Base-by-base conservation (phyloP, 805 yeast genomes). In the Yamadazyma philogaea region DNA sequence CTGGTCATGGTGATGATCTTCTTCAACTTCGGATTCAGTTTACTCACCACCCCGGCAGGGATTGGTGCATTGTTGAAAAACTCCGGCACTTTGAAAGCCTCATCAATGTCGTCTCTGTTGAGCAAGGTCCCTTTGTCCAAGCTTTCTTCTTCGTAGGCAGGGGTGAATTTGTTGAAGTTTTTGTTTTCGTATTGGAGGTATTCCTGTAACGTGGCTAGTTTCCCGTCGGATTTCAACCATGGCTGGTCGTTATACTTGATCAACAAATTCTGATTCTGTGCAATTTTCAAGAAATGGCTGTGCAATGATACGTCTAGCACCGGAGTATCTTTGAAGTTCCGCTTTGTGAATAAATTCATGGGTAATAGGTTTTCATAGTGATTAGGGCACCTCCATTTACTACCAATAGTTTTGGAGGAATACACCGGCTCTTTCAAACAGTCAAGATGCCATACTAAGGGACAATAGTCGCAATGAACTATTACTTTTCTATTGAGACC, bases 311-410 rank as follows among this genome's bases (percentile, higher is more conserved):
- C 82, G 43, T 82, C 85, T 6, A 81, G 57, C 18, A 74, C 63
- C 4, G 71, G 61, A 34, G 78, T 78, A 49, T 73, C 76, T 50
- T 71, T 75, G 50, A 76, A 70, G 54, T 74, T 68, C 39, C 88
- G 64, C 40, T 61, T 52, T 22, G 56, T 57, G 39, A 50, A 52
- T 43, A 65, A 48, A 43, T 72, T 64, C 11, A 69, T 51, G 22
- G 71, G 71, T n/a, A 72, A 48, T 17, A 77, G 60, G 32, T 63
- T 68, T 36, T 76, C 84, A 16, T 79, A 78, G 64, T 88, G 97
- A 51, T 85, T 83, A 2, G 96, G 98, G 61, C 96, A 93, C 65
- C 78, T 81, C 98, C 96, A 91, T 60, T 82, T 86, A 34, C 72
- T 71, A 1, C 93, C 95, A 34, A 86, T 58, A 31, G 83, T 80